Evolutionary conservation across 345 rosid species (phyloP), one percentile per base, ranked within the genome.

Genomic region (Noccaea bulbosa): DNA sequence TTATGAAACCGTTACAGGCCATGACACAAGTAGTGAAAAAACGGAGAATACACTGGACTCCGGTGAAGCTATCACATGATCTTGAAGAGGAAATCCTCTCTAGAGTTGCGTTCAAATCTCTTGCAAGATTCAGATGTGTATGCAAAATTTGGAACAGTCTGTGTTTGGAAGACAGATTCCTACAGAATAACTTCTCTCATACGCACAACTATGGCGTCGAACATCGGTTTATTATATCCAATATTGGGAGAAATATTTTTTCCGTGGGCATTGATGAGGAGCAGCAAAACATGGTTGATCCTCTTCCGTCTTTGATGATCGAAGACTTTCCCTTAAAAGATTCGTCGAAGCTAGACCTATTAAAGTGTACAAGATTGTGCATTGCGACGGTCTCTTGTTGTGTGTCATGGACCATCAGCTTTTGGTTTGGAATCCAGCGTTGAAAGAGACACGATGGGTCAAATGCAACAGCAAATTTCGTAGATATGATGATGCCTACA

Each of bases 341-440:
- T 49, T 4, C 32, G n/a, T 8, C 33, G 3, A 1, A 49, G 0
- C 0, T 3, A 10, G 11, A 0, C n/a, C 12, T 8, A 1, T 49
- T 10, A 49, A 0, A n/a, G 32, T 20, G 53, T 49, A 49, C 32
- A 49, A 22, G n/a, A 11, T 12, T 50, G 33, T 22, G 2, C 54
- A 50, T 22, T 50, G 34, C 54, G 54, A 50, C 2, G 54, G 54
- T 50, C 3, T 50, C 14, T 50, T 50, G 54, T 22, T 50, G 34
- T 22, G 54, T 50, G 54, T 50, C 54, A 50, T 50, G 54, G 54
- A 50, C 14, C 22, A 22, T 1, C 54, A 50, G 14, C 54, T 50
- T 22, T 6, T 50, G 7, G 34, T 50, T 50, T 2, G 54, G 54
- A 50, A 50, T 33, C 54, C 34, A 7, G 10, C 20, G 20, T n/a